Conservation (phyloP, 192 early-diverging fungal species). For the Coemansia pectinata region DNA sequence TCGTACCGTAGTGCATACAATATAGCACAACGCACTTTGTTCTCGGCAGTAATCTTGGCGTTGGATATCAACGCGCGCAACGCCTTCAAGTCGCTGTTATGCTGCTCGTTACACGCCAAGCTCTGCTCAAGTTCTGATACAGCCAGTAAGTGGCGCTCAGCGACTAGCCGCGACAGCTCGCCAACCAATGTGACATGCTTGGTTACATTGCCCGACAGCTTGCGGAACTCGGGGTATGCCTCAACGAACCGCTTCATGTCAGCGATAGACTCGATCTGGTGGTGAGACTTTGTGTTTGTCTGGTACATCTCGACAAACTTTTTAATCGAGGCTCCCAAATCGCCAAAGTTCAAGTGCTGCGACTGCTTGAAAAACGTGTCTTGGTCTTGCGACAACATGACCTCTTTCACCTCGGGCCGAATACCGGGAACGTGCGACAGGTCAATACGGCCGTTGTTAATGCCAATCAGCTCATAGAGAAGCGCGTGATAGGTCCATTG, state of each 20-base stretch:
- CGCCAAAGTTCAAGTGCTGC: slow-evolving; percentile 93
- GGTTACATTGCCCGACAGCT: slow-evolving; percentile 93
- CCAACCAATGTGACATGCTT: slow-evolving; percentile 98
- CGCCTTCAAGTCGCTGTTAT: slow-evolving; percentile 82
- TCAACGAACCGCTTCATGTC: slow-evolving; percentile 99
- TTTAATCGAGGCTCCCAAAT: slow-evolving; percentile 92
- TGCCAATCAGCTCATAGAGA: slow-evolving; percentile 95
- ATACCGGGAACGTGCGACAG: slow-evolving; percentile 81
- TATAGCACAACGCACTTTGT: slow-evolving; percentile 78
- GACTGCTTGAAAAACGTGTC: slow-evolving; percentile 90
- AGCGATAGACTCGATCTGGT: slow-evolving; percentile 90
- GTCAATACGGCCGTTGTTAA: slow-evolving; percentile 90
- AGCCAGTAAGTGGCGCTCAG: slow-evolving; percentile 72
- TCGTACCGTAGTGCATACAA: slow-evolving; percentile 95
- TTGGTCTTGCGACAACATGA: slow-evolving; percentile 87
- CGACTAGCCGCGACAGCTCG: slow-evolving; percentile 87
- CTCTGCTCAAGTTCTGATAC: slow-evolving; percentile 94
- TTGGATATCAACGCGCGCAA: slow-evolving; percentile 60
- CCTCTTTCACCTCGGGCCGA: slow-evolving; percentile 85
- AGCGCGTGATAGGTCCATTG: slow-evolving; percentile 99
- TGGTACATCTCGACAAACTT: slow-evolving; percentile 95
- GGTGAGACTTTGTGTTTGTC: slow-evolving; percentile 82
- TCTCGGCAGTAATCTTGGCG: slow-evolving; percentile 65
- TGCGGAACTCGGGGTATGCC: slow-evolving; percentile 97
- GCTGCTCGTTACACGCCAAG: slow-evolving; percentile 85